These are phyloP conservation scores for Yarrowia galli DNA, from an alignment of 1,139 yeast species.

Conservation along the genomic window DNA sequence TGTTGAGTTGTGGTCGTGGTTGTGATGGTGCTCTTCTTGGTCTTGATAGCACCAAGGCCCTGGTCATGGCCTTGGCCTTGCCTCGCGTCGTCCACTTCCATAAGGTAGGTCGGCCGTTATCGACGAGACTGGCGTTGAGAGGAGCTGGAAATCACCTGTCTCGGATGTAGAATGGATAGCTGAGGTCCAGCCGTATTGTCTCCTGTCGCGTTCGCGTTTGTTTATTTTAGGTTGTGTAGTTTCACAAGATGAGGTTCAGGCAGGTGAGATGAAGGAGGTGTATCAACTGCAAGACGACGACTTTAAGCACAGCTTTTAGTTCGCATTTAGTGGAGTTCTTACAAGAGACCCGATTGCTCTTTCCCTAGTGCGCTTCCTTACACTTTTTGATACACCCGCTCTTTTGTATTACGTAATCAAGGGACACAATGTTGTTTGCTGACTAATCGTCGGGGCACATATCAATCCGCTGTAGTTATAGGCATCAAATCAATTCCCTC, in stretches of 20 bases:
- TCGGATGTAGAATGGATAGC: conserved; percentile 2
- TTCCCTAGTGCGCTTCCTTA: too few species aligned
- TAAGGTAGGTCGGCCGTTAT: background rate
- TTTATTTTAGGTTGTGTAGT: conserved; percentile 6
- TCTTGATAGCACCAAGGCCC: conserved; percentile 12
- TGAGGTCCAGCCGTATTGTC: conserved; percentile 3
- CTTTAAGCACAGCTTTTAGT: too few species aligned
- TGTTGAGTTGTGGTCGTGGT: conserved; percentile 32
- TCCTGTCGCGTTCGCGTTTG: conserved; percentile 37
- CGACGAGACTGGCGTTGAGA: background rate
- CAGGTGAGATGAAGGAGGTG: background rate
- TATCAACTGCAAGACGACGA: too few species aligned
- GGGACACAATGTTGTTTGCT: background rate
- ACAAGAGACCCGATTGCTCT: too few species aligned
- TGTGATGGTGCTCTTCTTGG: conserved; percentile 27
- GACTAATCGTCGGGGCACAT: background rate
- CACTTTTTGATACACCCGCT: too few species aligned
- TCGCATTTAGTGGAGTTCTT: too few species aligned
- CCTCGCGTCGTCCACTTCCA: conserved; percentile 31
- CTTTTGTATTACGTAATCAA: background rate
- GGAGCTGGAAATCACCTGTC: background rate
- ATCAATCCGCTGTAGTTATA: too few species aligned
- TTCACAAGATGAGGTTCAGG: background rate
- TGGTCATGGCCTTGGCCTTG: conserved; percentile 24
- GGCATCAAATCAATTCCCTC: too few species aligned